Base-by-base conservation (phyloP, 2,329 filamentous ascomycete genomes). In the Xylariales sp. region DNA sequence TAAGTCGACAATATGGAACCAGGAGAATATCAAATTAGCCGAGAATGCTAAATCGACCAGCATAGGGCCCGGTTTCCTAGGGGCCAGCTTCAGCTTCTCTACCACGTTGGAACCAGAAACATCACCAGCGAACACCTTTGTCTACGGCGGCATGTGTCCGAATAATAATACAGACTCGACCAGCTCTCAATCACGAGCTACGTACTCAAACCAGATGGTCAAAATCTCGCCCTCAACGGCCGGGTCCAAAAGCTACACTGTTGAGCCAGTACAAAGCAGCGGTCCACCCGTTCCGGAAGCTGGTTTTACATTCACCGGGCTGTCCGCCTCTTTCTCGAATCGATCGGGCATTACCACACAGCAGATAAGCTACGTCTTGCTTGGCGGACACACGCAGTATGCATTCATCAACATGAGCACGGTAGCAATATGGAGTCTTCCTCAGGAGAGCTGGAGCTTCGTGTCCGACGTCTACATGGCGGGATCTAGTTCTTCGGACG, bases 331-430 rank as follows among this genome's bases (percentile, higher is more conserved):
- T 0, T 90, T 89, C 72, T 90, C 90, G 23, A 91, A 92, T 75
- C 85, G 85, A 4, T 89, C 87, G 16, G 90, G 87, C 3, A 83
- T 84, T 2, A 83, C 90, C 48, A 91, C 89, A 4, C 91, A 94
- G 76, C 89, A 94, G 76, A 89, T 91, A 69, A 90, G 90, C 73
- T 95, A 93, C 72, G 88, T 97, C 12, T 81, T 97, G 28, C 82
- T 97, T 16, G 95, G 94, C 48, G 95, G 95, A 0, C 94, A 97
- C 77, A 97, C 94, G 0, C 84, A 89, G 72, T 80, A 83, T 16
- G 94, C 94, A 0, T 97, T 97, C 77, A 90, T 97, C 81, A 97
- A 97, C 78, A 97, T 97, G 91, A 97, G 93, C 64, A 93, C 93
- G 50, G 88, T 95, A 1, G 95, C 94, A 0, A 83, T 97, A 1